A percentile compares a stretch with the other conserved stretches of the same genome.
phyloP scores from a whole-genome alignment of 805 yeast genomes.

The Candida krabiensis region DNA sequence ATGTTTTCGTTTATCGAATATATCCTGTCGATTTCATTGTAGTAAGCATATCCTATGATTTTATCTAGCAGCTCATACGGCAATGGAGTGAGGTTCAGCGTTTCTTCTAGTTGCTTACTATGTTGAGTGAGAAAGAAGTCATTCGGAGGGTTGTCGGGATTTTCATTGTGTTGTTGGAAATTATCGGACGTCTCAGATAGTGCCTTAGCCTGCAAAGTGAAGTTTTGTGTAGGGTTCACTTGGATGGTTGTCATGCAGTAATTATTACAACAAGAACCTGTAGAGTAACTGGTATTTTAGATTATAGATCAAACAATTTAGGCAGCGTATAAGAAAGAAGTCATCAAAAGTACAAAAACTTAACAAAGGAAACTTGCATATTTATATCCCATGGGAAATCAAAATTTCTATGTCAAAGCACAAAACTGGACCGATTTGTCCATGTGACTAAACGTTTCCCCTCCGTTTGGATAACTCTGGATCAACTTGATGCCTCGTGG shows the following conservation, averaged over 20 bases:
- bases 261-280: neutral
- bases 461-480: no score
- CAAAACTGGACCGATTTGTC: no score
- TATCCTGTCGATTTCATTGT: conserved; percentile 27
- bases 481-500: no score
- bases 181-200: neutral
- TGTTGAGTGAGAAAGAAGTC: conserved; percentile 18
- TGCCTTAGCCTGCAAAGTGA: conserved; percentile 6
- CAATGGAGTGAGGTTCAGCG: conserved; percentile 23
- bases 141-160: conserved; percentile 8
- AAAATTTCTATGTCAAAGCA: no score
- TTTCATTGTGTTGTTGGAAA: neutral
- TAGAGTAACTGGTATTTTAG: neutral
- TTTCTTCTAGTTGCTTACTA: conserved; percentile 13
- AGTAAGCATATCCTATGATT: conserved; percentile 32
- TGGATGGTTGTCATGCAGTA: conserved; percentile 22
- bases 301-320: no score
- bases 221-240: conserved; percentile 14
- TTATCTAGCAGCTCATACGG: conserved; percentile 35
- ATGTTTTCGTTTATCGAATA: conserved; percentile 30
- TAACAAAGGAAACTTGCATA: no score
- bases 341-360: no score
- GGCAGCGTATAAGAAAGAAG: no score
- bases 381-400: no score
- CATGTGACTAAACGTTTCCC: no score